These are phyloP conservation scores for Phytopythium vexans DNA, from an alignment of 352 stramenopile genomes.

Conservation along the genomic window DNA sequence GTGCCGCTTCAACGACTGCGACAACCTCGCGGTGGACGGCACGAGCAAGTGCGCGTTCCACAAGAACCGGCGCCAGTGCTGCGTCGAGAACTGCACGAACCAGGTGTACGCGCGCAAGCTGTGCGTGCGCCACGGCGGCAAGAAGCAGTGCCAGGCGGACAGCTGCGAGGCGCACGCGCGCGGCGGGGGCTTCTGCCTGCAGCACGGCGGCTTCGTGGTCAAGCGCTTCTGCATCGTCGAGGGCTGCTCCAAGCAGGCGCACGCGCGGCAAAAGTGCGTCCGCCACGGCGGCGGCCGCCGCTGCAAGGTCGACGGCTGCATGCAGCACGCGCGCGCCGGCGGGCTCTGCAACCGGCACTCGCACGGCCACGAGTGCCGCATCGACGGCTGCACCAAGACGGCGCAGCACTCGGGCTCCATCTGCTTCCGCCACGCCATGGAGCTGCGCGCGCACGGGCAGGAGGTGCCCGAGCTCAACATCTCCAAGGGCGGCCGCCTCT, in stretches of 20 bases:
- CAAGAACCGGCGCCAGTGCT: slow-evolving; percentile 81
- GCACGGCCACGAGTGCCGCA: slow-evolving; percentile 66
- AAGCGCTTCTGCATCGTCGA: slow-evolving; percentile 84
- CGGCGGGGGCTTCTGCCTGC: slow-evolving; percentile 68
- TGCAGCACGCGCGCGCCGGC: slow-evolving; percentile 68
- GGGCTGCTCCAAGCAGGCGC: slow-evolving; percentile 73
- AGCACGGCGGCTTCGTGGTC: slow-evolving; percentile 78
- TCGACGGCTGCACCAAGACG: slow-evolving; percentile 80
- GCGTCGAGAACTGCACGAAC: slow-evolving; percentile 79
- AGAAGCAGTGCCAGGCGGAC: slow-evolving; percentile 76
- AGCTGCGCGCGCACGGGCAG: slow-evolving; percentile 64
- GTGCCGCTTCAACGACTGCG: slow-evolving; percentile 82
- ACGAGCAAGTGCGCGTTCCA: slow-evolving; percentile 80
- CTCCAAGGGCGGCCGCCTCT: slow-evolving; percentile 65
- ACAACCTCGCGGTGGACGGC: slow-evolving; percentile 66
- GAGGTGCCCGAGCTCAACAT: slow-evolving; percentile 75
- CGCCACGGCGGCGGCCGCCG: slow-evolving; percentile 64
- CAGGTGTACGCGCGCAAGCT: slow-evolving; percentile 82
- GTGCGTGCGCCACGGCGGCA: slow-evolving; percentile 76
- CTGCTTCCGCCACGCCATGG: slow-evolving; percentile 76
- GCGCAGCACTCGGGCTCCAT: slow-evolving; percentile 76
- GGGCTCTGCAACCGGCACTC: slow-evolving; percentile 77
- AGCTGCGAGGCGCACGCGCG: slow-evolving; percentile 71
- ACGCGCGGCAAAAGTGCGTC: slow-evolving; percentile 75
- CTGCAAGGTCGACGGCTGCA: slow-evolving; percentile 71